Base-by-base conservation (phyloP, 805 yeast genomes). In the Metschnikowia santaceciliae region DNA sequence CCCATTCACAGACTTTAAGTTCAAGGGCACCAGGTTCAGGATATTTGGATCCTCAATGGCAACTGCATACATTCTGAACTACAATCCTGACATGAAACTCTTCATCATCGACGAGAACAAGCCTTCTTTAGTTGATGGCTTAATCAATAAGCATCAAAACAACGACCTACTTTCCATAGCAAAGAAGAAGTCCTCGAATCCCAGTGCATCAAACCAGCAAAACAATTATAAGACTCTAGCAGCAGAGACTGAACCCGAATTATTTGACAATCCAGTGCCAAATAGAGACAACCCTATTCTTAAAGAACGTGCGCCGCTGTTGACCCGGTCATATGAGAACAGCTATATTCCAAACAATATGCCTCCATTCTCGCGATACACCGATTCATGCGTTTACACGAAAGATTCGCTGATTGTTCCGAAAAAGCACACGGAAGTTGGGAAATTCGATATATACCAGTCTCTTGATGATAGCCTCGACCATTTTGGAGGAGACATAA, bases 321-420 rank as follows among this genome's bases (percentile, higher is more conserved):
- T 22, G 20, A 26, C 22, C 15, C 19, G 54, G 10, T 19, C 55
- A 13, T 40, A 36, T 58, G 54, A 43, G 13, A 34, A 32, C 32
- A 37, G 33, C 30, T 54, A 55, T 53, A 56, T 70, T 13, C 69
- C 75, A 13, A 55, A 60, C 49, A 61, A 66, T 14, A 51, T 65
- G 47, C 78, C 77, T 1, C 76, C 77, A 1, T 74, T 74, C 55
- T 76, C 75, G 6, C 51, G 55, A 5, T 70, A 66, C 42, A 60
- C 59, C 42, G 75, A 72, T 50, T 52, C 68, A 1, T 42, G 63
- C 19, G 50, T 58, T 7, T 71, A 68, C 51, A 34, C 55, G 19
- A 53, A 57, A 22, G 50, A 48, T 7, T 40, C 55, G 19, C 58
- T 56, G 32, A 26, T 66, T 2, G 46, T 70, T 15, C 77, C 76